A percentile compares a stretch with the other conserved stretches of the same genome.
These are phyloP conservation scores for Aphanomyces cochlioides DNA, from an alignment of 352 stramenopile species.

Conservation along the genomic window DNA sequence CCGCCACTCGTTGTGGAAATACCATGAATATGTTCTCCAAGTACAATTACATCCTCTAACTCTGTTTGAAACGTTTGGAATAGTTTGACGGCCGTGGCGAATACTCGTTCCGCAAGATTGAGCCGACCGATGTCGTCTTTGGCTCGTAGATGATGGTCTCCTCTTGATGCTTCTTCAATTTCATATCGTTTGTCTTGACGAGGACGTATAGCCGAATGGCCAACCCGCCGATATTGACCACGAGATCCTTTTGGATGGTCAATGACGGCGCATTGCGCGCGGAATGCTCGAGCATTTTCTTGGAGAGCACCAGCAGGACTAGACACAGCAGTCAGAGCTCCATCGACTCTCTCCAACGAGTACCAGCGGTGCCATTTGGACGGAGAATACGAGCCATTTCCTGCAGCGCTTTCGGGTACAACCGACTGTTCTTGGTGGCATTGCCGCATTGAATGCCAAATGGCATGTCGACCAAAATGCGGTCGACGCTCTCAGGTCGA, in stretches of 20 bases:
- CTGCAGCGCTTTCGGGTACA: slow-evolving; percentile 73
- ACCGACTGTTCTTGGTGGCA: slow-evolving; percentile 63
- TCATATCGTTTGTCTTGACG: slow-evolving; percentile 32
- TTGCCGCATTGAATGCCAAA: slow-evolving; percentile 74
- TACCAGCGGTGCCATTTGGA: slow-evolving; percentile 49
- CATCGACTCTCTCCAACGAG: not conserved
- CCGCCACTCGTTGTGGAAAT: slow-evolving; percentile 86
- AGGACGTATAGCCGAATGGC: slow-evolving; percentile 60
- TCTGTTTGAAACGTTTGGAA: slow-evolving; percentile 15
- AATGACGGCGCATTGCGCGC: slow-evolving; percentile 33
- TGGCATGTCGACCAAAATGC: slow-evolving; percentile 71
- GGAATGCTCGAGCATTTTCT: slow-evolving; percentile 57
- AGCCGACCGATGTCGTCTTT: slow-evolving; percentile 69
- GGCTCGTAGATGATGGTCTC: slow-evolving; percentile 47
- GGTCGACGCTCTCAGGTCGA: slow-evolving; percentile 51
- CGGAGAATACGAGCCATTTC: slow-evolving; percentile 63
- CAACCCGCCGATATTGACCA: slow-evolving; percentile 73
- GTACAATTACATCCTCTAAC: slow-evolving; percentile 39
- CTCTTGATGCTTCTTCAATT: not conserved
- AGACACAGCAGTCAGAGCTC: not conserved
- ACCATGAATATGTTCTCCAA: slow-evolving; percentile 83
- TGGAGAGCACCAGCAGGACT: slow-evolving; percentile 75
- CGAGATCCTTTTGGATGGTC: slow-evolving; percentile 43
- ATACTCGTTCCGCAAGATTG: slow-evolving; percentile 86
- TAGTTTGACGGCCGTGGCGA: slow-evolving; percentile 80